A percentile compares a stretch with the other conserved stretches of the same genome.
These are phyloP conservation scores for Cicer pinnatifidum DNA, from an alignment of 306 rosid genomes.

Conservation along the genomic window DNA sequence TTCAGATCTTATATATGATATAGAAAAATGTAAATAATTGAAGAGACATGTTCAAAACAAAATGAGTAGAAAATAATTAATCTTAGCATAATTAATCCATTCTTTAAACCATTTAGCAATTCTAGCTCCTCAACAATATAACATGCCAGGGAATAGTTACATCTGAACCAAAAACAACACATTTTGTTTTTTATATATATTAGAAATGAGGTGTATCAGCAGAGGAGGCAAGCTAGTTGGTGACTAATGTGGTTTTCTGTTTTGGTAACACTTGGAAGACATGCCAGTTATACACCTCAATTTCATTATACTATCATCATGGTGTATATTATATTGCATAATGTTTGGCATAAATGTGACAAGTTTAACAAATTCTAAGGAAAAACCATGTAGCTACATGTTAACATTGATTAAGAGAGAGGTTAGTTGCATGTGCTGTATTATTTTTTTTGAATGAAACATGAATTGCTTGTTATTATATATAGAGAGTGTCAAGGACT, in stretches of 20 bases:
- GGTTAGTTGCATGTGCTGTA: not conserved
- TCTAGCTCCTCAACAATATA: constrained; percentile 28
- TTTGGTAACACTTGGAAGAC: constrained; percentile 39
- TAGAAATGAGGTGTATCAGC: constrained; percentile 45
- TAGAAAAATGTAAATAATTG: constrained; percentile 30
- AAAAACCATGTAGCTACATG: constrained; percentile 47
- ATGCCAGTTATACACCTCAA: constrained; percentile 41
- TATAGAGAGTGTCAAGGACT: constrained; percentile 36
- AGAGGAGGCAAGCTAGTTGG: constrained; percentile 47
- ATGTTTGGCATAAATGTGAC: constrained; percentile 56
- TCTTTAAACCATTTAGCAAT: not conserved
- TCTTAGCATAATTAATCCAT: not conserved
- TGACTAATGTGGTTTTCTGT: constrained; percentile 45
- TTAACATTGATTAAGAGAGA: constrained; percentile 21
- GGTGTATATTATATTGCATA: constrained; percentile 31
- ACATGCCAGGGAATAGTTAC: constrained; percentile 45
- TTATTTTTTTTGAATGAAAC: not conserved
- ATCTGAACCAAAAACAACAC: not conserved
- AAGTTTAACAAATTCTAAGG: constrained; percentile 38
- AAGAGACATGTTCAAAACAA: not conserved
- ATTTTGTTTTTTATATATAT: not conserved
- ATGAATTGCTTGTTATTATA: constrained; percentile 22
- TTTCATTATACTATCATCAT: not conserved
- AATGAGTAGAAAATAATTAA: too few relatives aligned
- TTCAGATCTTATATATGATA: constrained; percentile 34